These are phyloP conservation scores for Canna indica DNA, from an alignment of 176 grass and related monocot genomes.

Conservation along the genomic window DNA sequence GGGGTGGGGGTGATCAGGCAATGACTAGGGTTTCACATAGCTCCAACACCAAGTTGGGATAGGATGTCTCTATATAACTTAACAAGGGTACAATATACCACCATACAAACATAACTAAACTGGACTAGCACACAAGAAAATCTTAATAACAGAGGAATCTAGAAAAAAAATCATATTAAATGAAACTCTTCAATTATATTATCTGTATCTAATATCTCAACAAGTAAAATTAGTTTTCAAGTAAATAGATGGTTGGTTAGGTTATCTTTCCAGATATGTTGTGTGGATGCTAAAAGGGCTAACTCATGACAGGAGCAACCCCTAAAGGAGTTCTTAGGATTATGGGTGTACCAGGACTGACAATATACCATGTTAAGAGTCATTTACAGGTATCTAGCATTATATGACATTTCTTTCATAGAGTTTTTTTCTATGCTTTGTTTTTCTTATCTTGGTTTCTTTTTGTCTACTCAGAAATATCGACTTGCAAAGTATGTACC, in stretches of 20 bases:
- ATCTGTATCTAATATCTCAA: too few relatives aligned
- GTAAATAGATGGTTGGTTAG: not conserved
- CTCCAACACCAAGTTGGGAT: too few relatives aligned
- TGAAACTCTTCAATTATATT: too few relatives aligned
- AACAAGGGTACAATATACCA: too few relatives aligned
- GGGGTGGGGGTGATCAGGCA: too few relatives aligned
- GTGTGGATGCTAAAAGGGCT: not conserved
- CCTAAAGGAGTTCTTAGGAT: constrained; percentile 40
- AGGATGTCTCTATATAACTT: too few relatives aligned
- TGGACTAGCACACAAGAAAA: too few relatives aligned
- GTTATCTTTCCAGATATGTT: not conserved
- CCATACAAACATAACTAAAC: too few relatives aligned
- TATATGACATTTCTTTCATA: not conserved
- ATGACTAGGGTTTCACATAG: too few relatives aligned
- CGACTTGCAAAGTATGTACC: constrained; percentile 39
- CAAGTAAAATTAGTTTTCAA: not conserved
- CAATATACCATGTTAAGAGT: constrained; percentile 45
- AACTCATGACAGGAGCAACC: constrained; percentile 29
- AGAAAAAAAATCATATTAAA: too few relatives aligned
- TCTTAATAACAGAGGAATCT: too few relatives aligned
- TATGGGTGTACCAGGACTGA: constrained; percentile 33
- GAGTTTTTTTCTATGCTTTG: not conserved
- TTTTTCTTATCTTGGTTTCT: not conserved
- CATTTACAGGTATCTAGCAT: constrained; percentile 26
- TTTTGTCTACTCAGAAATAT: constrained; percentile 24